Conservation (phyloP, 2,329 filamentous ascomycete genomes). For the Nemania sp. region DNA sequence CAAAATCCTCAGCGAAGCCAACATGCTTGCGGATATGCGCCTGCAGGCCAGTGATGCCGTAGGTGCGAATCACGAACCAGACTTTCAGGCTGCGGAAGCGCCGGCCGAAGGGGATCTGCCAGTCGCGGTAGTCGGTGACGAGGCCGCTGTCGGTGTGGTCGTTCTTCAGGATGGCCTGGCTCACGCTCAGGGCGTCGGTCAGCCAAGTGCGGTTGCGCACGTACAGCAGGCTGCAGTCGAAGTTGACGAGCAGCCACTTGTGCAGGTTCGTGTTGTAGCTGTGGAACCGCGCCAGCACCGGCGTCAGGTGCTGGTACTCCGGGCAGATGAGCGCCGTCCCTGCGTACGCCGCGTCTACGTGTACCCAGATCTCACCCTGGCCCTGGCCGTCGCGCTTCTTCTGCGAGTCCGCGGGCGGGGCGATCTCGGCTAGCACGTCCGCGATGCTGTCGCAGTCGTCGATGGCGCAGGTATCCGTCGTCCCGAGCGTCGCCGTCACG, state of each 20-base stretch:
- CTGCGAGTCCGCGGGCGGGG: conserved; percentile 24
- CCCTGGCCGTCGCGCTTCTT: conserved; percentile 20
- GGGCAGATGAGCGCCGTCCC: conserved; percentile 81
- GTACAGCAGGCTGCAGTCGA: conserved; percentile 81
- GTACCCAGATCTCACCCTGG: conserved; percentile 74
- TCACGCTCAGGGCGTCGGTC: conserved; percentile 68
- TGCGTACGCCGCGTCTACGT: conserved; percentile 92
- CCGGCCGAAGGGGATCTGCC: conserved; percentile 91
- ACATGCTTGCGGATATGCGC: conserved; percentile 73
- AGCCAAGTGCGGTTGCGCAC: conserved; percentile 75
- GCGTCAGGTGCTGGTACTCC: conserved; percentile 70
- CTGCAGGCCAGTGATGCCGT: conserved; percentile 76
- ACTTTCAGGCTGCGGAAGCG: conserved; percentile 89
- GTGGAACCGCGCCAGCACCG: conserved; percentile 69
- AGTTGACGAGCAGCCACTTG: conserved; percentile 96
- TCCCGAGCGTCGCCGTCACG: conserved; percentile 80
- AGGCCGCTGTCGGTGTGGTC: conserved; percentile 77
- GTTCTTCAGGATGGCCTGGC: conserved; percentile 79
- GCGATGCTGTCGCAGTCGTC: conserved; percentile 78
- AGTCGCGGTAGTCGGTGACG: conserved; percentile 94
- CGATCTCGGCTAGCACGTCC: conserved; percentile 45
- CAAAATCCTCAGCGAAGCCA: conserved; percentile 70
- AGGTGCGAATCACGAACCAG: conserved; percentile 89
- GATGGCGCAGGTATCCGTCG: conserved; percentile 84
- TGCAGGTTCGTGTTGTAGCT: conserved; percentile 96